Evolutionary conservation across 441 rosid genomes (phyloP), one percentile per base, ranked within the genome.

Genomic region (Oxalis stricta): DNA sequence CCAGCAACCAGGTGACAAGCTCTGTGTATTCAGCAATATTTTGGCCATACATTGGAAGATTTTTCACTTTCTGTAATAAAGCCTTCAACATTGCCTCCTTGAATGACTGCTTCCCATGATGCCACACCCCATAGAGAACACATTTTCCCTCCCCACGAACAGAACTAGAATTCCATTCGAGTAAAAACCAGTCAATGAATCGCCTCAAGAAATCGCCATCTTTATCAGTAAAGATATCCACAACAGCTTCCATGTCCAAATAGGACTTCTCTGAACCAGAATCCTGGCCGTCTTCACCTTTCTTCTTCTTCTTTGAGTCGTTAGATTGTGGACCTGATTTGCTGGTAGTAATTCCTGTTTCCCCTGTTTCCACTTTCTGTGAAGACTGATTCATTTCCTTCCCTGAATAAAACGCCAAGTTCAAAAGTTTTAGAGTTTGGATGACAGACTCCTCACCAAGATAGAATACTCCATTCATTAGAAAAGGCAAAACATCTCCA

Each of bases 121-220:
- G 95, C 98, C 98, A 94, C 49, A 84, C 71, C 42, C 99, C 98
- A 66, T 75, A 79, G 39, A 94, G 77, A 69, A 86, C 94, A 59
- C 72, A 75, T 67, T 78, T 89, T 5, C 98, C 97, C 70, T 94
- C 99, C 4, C 59, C 53, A 19, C 99, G 96, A 36, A 94, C 94
- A 70, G 95, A 70, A 67, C 87, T 82, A 37, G 94, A 82, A 69
- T 82, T 94, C 99, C 99, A 89, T 64, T 86, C 99, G 41, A 94
- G 77, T 46, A 94, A 69, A 79, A 89, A 94, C 68, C 75, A 76
- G 59, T 89, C 97, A 50, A 94, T 75, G 65, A 94, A 94, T 61
- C 84, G 96, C 63, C 77, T 76, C 76, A 89, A 63, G 64, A 79
- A 71, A 57, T 88, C 84, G 41, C 78, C 84, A 46, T 65, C 80